Conservation (phyloP, 768 basidiomycete genomes). For the Tylopilus plumbeoviolaceoides region DNA sequence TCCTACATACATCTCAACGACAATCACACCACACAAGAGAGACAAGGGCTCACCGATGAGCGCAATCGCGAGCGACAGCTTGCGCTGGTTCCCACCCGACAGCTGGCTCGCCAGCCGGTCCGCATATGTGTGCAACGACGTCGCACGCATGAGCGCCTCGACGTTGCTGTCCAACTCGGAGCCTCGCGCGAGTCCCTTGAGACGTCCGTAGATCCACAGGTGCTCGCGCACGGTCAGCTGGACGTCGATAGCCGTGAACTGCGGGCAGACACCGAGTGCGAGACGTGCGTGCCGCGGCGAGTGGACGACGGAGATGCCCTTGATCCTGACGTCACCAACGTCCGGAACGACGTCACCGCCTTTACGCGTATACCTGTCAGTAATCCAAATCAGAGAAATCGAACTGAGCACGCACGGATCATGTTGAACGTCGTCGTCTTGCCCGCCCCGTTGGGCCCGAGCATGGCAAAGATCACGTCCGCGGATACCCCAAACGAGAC, state of each 20-base stretch:
- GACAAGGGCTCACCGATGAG: conserved; percentile 47
- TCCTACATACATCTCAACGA: conserved; percentile 50
- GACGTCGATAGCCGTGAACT: conserved; percentile 78
- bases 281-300: conserved; percentile 61
- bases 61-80: conserved; percentile 40
- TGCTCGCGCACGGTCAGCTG: conserved; percentile 79
- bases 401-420: no score
- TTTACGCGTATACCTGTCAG: conserved; percentile 26
- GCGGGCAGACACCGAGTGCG: conserved; percentile 76
- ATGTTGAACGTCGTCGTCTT: no score
- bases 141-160: conserved; percentile 52
- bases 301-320: conserved; percentile 60
- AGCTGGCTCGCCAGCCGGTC: no score
- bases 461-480: conserved; percentile 69
- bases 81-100: no score
- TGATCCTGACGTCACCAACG: conserved; percentile 64
- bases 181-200: conserved; percentile 65
- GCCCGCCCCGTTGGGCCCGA: no score
- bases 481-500: conserved; percentile 63
- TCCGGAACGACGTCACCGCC: conserved; percentile 69
- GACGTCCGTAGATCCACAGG: conserved; percentile 62
- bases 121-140: conserved; percentile 56
- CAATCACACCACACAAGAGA: background rate
- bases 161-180: conserved; percentile 48
- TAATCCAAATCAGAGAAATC: background rate